A percentile compares a stretch with the other conserved stretches of the same genome.
These are phyloP conservation scores for Ogataea hybrid DNA, from an alignment of 1,139 yeast genomes.

Conservation along the genomic window DNA sequence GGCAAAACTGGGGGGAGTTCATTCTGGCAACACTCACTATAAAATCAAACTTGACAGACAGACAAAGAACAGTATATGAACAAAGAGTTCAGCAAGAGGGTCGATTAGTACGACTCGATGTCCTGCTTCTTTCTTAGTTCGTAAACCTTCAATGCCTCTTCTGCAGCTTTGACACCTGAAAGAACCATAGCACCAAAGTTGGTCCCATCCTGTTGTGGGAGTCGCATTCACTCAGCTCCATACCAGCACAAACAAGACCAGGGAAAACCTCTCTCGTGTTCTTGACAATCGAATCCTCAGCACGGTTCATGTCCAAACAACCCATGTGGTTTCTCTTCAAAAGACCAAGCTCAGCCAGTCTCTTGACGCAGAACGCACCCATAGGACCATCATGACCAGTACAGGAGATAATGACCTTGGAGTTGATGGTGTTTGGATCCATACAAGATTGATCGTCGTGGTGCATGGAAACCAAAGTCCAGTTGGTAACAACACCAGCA, in stretches of 20 bases:
- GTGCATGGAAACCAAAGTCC: conserved; percentile 76
- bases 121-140: conserved; percentile 47
- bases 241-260: conserved; percentile 74
- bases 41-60: conserved; percentile 7
- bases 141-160: conserved; percentile 49
- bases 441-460: conserved; percentile 78
- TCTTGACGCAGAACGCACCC: conserved; percentile 76
- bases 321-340: conserved; percentile 66
- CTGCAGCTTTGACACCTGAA: conserved; percentile 77
- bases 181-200: conserved; percentile 79
- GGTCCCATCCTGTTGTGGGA: conserved; percentile 86
- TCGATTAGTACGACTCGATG: conserved; percentile 19
- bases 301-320: conserved; percentile 75
- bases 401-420: conserved; percentile 67
- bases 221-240: conserved; percentile 78
- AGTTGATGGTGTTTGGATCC: conserved; percentile 82
- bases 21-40: conserved; percentile 5
- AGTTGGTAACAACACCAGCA: conserved; percentile 81
- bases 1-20: conserved; percentile 2
- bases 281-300: conserved; percentile 76
- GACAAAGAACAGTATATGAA: conserved; percentile 13
- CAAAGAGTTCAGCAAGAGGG: not conserved
- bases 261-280: conserved; percentile 66
- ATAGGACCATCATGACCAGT: conserved; percentile 85
- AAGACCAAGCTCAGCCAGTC: conserved; percentile 43